Evolutionary conservation across 768 basidiomycete genomes (phyloP), one percentile per base, ranked within the genome.

Genomic region (Tylopilus plumbeoviolaceoides): DNA sequence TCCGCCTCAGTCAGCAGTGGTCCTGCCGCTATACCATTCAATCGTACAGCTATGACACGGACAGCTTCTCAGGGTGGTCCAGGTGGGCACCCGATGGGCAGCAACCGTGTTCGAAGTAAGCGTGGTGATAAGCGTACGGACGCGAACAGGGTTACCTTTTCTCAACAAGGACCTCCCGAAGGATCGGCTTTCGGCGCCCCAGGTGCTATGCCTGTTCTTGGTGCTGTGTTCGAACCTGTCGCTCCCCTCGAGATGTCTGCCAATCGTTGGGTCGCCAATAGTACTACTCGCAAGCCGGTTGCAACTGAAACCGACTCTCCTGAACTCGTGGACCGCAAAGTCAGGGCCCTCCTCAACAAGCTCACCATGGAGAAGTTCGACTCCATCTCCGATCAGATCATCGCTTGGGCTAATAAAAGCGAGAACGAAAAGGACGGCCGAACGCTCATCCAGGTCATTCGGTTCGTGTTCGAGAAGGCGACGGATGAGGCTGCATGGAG

Each of bases 351-450:
- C 52, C 85, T 98, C 62, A 95, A 98, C 80, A 97, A 93, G 74
- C 81, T 98, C 33, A 95, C 95, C 14, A 89, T 94, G 84, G 93
- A 98, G 76, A 89, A 89, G 60, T 98, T 98, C 78, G 91, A 94
- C 60, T 85, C 90, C 8, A 97, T 98, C 65, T 95, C 94, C 3
- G 84, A 90, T 65, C 93, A 98, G 70, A 95, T 98, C 68, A 88
- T 98, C 58, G 71, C 79, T 9, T 98, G 93, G 91, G 95, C 94
- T 28, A 95, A 98, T 80, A 91, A 83, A 74, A 91, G 88, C 5
- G 85, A 87, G 75, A 81, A 87, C 63, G 93, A 98, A 78, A 89
- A 84, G 67, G 92, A 98, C 64, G 93, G 94, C 3, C 83, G 88
- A 59, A 95, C 94, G 4, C 83, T 98, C 55, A 95, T 95, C 61